These are phyloP conservation scores for Salix brachista DNA, from an alignment of 345 rosid species.

Conservation along the genomic window DNA sequence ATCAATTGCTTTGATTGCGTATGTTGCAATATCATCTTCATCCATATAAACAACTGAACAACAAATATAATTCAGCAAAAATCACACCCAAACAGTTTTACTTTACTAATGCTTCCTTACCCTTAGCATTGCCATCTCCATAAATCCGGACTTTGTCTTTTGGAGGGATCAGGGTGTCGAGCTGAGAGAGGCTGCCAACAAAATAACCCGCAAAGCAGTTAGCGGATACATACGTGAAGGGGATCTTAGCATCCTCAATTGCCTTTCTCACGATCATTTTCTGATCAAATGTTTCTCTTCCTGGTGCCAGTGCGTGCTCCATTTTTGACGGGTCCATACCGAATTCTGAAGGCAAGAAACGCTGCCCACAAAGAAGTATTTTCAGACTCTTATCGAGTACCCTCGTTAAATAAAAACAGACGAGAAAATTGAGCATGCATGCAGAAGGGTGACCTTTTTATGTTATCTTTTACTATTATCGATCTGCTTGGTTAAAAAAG, in stretches of 20 bases:
- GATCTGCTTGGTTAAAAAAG: not conserved
- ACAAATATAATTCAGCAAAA: not conserved
- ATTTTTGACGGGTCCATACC: conserved; percentile 81
- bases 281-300: conserved; percentile 71
- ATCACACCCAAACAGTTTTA: not conserved
- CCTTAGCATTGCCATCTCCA: conserved; percentile 74
- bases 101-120: conserved; percentile 18
- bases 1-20: conserved; percentile 56
- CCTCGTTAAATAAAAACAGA: not conserved
- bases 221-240: conserved; percentile 64
- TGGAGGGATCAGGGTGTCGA: conserved; percentile 62
- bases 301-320: conserved; percentile 72
- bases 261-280: conserved; percentile 76
- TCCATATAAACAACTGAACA: conserved; percentile 51
- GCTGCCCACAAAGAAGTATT: conserved; percentile 25
- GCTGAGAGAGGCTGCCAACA: conserved; percentile 62
- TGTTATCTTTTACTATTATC: not conserved
- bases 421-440: not conserved
- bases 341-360: conserved; percentile 85
- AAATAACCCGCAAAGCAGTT: conserved; percentile 83
- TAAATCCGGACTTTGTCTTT: conserved; percentile 42
- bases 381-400: not conserved
- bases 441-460: not conserved
- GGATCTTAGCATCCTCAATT: conserved; percentile 69
- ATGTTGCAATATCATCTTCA: conserved; percentile 68